Evolutionary conservation across 768 basidiomycete species (phyloP).

Genomic region (Lentinus tigrinus): DNA sequence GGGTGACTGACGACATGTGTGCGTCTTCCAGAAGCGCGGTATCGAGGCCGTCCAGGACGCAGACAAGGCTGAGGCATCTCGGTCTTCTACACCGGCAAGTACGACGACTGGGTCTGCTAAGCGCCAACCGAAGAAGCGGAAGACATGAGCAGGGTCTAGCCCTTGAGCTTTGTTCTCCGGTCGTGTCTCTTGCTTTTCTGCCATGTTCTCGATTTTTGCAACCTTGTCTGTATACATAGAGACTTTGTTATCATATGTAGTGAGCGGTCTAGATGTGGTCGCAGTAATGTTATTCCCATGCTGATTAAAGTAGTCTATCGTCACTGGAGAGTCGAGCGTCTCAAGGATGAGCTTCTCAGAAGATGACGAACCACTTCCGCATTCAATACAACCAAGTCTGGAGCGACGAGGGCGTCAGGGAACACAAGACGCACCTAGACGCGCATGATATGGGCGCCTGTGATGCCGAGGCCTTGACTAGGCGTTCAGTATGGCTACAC

Average conservation of each 20-base stretch:
- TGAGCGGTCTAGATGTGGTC: not conserved
- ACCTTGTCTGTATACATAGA: slow-evolving; percentile 7
- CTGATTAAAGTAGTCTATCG: no score
- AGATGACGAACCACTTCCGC: no score
- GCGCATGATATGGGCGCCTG: no score
- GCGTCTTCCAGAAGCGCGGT: slow-evolving; percentile 56
- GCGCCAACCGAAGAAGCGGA: slow-evolving; percentile 52
- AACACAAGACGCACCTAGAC: no score
- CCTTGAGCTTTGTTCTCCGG: not conserved
- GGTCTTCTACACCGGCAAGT: slow-evolving; percentile 61
- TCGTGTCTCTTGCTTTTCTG: not conserved
- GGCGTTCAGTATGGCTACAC: no score
- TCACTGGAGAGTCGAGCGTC: no score
- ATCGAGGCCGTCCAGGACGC: slow-evolving; percentile 63
- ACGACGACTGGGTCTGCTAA: slow-evolving; percentile 47
- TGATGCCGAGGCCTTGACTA: no score
- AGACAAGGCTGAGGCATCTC: slow-evolving; percentile 46
- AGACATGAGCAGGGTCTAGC: not conserved
- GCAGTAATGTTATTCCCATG: slow-evolving; percentile 4
- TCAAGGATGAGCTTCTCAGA: no score
- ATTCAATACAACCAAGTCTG: no score
- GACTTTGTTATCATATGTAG: slow-evolving; percentile 5
- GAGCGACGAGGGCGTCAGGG: no score
- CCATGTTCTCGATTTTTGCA: not conserved
- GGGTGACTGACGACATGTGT: not conserved